Evolutionary conservation across 2,329 filamentous ascomycete genomes (phyloP).

Genomic region (Incumbomyces lentus): DNA sequence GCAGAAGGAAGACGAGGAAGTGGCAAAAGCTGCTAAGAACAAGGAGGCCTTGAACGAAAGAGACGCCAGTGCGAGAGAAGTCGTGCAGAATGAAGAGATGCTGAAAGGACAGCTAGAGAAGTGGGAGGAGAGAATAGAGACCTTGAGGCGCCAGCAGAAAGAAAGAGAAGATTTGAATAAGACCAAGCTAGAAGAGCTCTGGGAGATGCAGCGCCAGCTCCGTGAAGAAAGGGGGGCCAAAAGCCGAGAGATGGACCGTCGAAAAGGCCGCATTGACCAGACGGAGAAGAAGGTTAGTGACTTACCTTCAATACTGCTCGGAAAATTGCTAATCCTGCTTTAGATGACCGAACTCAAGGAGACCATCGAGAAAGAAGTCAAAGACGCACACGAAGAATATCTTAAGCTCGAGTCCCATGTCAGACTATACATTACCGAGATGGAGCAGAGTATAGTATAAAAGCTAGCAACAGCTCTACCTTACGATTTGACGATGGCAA

Average conservation of each 20-base stretch:
- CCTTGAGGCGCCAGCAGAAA: slow-evolving; percentile 67
- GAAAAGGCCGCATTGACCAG: slow-evolving; percentile 89
- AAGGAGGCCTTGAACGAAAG: slow-evolving; percentile 79
- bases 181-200: slow-evolving; percentile 80
- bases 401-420: slow-evolving; percentile 97
- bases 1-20: slow-evolving; percentile 82
- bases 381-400: slow-evolving; percentile 84
- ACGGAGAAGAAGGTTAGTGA: slow-evolving; percentile 86
- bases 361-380: slow-evolving; percentile 90
- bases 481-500: neutral
- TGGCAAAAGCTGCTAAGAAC: slow-evolving; percentile 67
- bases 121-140: slow-evolving; percentile 78
- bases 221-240: slow-evolving; percentile 79
- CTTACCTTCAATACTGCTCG: too few relatives aligned
- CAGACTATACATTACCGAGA: slow-evolving; percentile 94
- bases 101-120: slow-evolving; percentile 74
- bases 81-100: slow-evolving; percentile 77
- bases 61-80: slow-evolving; percentile 79
- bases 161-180: slow-evolving; percentile 73
- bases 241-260: slow-evolving; percentile 80
- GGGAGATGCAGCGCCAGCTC: slow-evolving; percentile 66
- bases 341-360: slow-evolving; percentile 97
- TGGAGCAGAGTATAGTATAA: slow-evolving; percentile 71
- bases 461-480: neutral
- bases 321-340: neutral